Percentiles rank a stretch among this genome's conserved stretches.
phyloP scores from a whole-genome alignment of 2,329 filamentous ascomycete species.

The Zymoseptoria passerinii region DNA sequence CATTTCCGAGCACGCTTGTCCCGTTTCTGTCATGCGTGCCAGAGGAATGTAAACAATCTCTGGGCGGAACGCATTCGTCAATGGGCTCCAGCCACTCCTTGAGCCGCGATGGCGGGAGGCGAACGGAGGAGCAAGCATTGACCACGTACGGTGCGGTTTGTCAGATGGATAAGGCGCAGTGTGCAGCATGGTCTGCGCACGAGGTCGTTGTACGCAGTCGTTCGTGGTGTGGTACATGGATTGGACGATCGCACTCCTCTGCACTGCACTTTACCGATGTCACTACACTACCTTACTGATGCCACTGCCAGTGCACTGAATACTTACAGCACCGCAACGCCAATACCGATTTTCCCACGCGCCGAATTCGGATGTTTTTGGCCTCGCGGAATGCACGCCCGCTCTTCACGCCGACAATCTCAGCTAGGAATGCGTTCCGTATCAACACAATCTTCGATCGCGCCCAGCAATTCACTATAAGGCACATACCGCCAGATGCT shows the following conservation, averaged over 20 bases:
- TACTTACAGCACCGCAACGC: background rate
- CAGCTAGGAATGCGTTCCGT: constrained; percentile 9
- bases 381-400: background rate
- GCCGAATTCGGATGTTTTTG: background rate
- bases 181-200: background rate
- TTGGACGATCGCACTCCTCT: too few relatives aligned
- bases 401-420: constrained; percentile 8
- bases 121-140: background rate
- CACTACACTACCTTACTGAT: background rate
- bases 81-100: background rate
- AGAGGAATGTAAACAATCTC: constrained; percentile 1
- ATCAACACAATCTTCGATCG: constrained; percentile 11
- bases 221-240: background rate
- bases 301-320: background rate
- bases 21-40: background rate
- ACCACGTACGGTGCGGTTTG: background rate
- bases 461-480: constrained; percentile 15
- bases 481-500: constrained; percentile 11
- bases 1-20: background rate
- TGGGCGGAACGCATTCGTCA: background rate
- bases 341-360: too few relatives aligned
- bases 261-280: too few relatives aligned
- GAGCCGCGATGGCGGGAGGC: background rate
- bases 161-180: background rate
- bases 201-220: background rate